Evolutionary conservation across 331 rosid genomes (phyloP), one percentile per base, ranked within the genome.

Genomic region (Quercus lobata): DNA sequence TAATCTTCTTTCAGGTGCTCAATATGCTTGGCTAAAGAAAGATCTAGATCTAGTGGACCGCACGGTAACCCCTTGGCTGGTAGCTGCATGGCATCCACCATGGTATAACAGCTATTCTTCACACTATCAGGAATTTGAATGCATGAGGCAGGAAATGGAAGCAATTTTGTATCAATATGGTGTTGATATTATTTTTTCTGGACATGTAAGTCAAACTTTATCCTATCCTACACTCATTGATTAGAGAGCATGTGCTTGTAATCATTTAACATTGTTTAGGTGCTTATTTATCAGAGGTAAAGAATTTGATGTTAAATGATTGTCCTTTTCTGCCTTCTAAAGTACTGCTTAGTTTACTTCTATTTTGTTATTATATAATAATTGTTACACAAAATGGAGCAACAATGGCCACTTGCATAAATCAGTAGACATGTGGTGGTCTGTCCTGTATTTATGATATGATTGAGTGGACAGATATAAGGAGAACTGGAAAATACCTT

Each of bases 91-190:
- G 97, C 98, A 94, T 82, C 37, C 98, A 72, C 97, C 98, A 46
- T 94, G 97, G 98, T 94, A 94, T 82, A 92, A 91, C 78, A 92
- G 97, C 81, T 92, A 91, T 80, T 88, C 97, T 79, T 94, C 97
- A 22, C 98, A 94, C 84, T 91, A 94, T 84, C 98, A 92, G 79
- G 97, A 94, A 87, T 94, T 92, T 76, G 97, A 92, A 81, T 91
- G 97, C 78, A 94, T 91, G 98, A 91, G 97, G 81, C 88, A 83
- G 82, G 92, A 90, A 87, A 92, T 92, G 97, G 97, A 94, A 87
- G 90, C 84, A 53, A 89, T 92, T 84, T 89, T 91, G 35, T 90
- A 86, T 73, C 88, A 87, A 73, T 80, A 86, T 57, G 54, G 68
- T 29, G 97, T 91, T 62, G 97, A 92, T 85, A 79, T 91, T 58